These are phyloP conservation scores for Dendryphion nanum DNA, from an alignment of 2,329 filamentous ascomycete species.

Conservation along the genomic window DNA sequence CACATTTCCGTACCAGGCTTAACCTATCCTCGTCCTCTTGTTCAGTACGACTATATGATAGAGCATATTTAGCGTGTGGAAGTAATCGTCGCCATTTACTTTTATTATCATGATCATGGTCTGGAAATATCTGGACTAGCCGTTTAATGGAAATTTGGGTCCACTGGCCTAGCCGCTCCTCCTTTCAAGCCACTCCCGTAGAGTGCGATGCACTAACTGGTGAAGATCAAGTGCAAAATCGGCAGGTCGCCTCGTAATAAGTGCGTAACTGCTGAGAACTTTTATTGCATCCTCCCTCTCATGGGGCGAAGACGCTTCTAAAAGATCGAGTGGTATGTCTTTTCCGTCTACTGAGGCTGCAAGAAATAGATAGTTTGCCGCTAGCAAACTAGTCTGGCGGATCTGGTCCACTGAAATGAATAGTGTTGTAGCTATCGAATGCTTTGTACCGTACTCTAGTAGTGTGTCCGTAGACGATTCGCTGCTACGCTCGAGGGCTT, in stretches of 20 bases:
- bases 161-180: conserved; percentile 13
- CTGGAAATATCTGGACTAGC: conserved; percentile 22
- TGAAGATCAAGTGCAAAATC: conserved; percentile 26
- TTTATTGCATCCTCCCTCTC: conserved; percentile 28
- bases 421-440: conserved; percentile 39
- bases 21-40: conserved; percentile 3
- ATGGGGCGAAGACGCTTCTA: conserved; percentile 14
- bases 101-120: conserved; percentile 14
- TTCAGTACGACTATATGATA: conserved; percentile 1
- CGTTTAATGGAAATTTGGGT: conserved; percentile 12
- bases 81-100: conserved; percentile 7
- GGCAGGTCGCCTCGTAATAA: conserved; percentile 17
- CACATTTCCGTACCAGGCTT: conserved; percentile 5
- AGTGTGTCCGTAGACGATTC: conserved; percentile 32
- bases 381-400: conserved; percentile 21
- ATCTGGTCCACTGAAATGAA: conserved; percentile 39
- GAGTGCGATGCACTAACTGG: conserved; percentile 36
- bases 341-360: conserved; percentile 34
- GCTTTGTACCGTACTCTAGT: conserved; percentile 26
- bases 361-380: conserved; percentile 31
- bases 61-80: conserved; percentile 10
- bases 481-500: conserved; percentile 26
- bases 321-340: conserved; percentile 36
- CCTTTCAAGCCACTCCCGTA: conserved; percentile 29
- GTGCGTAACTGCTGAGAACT: conserved; percentile 32